Conservation (phyloP, 345 rosid species). For the Eucalyptus urophylla region DNA sequence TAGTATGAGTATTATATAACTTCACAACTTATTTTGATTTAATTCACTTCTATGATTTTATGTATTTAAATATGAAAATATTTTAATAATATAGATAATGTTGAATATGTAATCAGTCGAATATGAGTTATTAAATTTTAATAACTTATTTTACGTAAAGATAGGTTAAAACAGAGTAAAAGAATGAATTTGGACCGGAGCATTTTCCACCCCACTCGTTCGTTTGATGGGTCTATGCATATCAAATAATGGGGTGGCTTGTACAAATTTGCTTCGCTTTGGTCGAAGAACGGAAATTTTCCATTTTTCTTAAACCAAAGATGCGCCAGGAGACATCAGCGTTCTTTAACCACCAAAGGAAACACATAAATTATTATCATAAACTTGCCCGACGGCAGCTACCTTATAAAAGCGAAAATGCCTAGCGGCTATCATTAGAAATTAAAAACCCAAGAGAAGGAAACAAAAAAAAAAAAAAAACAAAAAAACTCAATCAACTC, state of each 20-base stretch:
- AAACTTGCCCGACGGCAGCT: not conserved
- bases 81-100: too few species aligned
- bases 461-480: accelerated
- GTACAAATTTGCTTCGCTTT: not conserved
- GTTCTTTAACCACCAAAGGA: not conserved
- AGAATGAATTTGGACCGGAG: too few species aligned
- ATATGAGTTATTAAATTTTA: too few species aligned
- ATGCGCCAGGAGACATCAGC: not conserved
- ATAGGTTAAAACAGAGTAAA: too few species aligned
- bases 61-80: accelerated
- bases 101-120: accelerated
- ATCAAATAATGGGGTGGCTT: not conserved
- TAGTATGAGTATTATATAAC: too few species aligned
- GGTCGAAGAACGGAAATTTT: not conserved
- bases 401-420: not conserved
- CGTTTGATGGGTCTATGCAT: not conserved
- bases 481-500: not conserved
- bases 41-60: too few species aligned
- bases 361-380: not conserved
- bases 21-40: too few species aligned
- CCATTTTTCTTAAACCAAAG: not conserved
- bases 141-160: too few species aligned
- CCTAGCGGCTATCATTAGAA: not conserved
- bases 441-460: not conserved
- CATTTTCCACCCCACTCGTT: too few species aligned